A percentile compares a stretch with the other conserved stretches of the same genome.
These are phyloP conservation scores for Urostyla sp. DNA, from an alignment of 73 alveolate genomes.

Conservation along the genomic window DNA sequence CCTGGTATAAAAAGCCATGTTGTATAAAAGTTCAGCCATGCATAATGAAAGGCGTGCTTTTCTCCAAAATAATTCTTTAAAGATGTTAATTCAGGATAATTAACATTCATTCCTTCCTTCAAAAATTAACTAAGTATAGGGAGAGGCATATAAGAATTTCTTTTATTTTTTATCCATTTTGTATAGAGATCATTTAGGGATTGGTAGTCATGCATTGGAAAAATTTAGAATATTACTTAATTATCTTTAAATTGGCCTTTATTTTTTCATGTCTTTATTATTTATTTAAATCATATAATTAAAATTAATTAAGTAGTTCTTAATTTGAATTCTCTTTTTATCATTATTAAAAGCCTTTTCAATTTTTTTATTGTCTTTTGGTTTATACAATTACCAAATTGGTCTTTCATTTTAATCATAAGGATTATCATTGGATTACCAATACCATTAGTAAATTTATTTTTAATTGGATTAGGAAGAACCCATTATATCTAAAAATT, in stretches of 20 bases:
- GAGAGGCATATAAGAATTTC: background rate
- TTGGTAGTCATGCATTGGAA: conserved; percentile 51
- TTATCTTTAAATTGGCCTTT: background rate
- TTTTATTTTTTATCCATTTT: conserved; percentile 20
- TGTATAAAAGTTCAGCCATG: conserved; percentile 82
- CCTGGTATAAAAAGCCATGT: conserved; percentile 89
- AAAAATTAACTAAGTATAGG: conserved; percentile 9
- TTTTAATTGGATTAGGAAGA: no score
- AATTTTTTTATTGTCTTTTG: no score
- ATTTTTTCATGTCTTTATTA: background rate
- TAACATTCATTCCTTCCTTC: conserved; percentile 43
- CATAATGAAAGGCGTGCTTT: conserved; percentile 82
- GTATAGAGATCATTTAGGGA: conserved; percentile 32
- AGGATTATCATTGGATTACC: no score
- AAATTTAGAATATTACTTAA: background rate
- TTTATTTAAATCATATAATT: no score
- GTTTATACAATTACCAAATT: no score
- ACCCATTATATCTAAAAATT: no score
- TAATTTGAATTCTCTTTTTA: no score
- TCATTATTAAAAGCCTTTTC: no score
- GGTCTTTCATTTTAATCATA: no score
- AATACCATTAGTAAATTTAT: no score
- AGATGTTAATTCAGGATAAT: conserved; percentile 31
- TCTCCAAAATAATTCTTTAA: conserved; percentile 84
- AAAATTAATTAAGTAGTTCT: no score